Base-by-base conservation (phyloP, 164 flowering plant species). In the Tetrastigma voinierianum region DNA sequence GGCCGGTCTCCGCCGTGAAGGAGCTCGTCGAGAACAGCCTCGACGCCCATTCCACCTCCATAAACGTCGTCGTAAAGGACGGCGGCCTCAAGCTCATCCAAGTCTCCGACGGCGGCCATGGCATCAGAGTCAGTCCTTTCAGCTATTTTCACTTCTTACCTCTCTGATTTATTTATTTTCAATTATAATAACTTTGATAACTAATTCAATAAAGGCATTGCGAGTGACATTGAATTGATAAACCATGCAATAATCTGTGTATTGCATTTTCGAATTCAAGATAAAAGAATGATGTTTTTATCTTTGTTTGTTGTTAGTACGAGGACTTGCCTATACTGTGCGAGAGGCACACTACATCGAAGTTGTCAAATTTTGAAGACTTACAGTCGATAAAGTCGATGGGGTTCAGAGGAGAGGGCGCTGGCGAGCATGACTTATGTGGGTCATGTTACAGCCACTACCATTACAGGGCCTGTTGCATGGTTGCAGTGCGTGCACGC, bases 391-490 rank as follows among this genome's bases (percentile, higher is more conserved):
- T 96, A 21, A 84, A 79, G 71, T 89, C 98, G n/a, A 96, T 96
- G 99, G 99, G 99, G 23, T 96, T 96, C 58, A 81, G 99, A 78
- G 99, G 99, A 48, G 99, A 96, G 87, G n/a, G 99, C 99, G 0
- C 75, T 96, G 67, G 99, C 99, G 13, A 96, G 99, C 72, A 96
- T 96, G 99, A 92, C 99, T 12, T 96, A 92, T 73, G 99, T 96
- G 15, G 96, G 81, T 68, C 98, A 96, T 71, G 99, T 96, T 25
- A 89, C 95, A 2, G 98, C 93, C 57, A 93, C 98, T 13, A 96
- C 99, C 21, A 96, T 96, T 60, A 96, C 99, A 61, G 49, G 98
- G 97, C 9, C 89, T 90, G 64, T 64, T 92, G 74, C 98, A 96
- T 78, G 99, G 99, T 57, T 93, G 90, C 71, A 86, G 94, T 89